A percentile compares a stretch with the other conserved stretches of the same genome.
phyloP scores from a whole-genome alignment of 139 green algal species.

The Prasinococcaceae sp. region DNA sequence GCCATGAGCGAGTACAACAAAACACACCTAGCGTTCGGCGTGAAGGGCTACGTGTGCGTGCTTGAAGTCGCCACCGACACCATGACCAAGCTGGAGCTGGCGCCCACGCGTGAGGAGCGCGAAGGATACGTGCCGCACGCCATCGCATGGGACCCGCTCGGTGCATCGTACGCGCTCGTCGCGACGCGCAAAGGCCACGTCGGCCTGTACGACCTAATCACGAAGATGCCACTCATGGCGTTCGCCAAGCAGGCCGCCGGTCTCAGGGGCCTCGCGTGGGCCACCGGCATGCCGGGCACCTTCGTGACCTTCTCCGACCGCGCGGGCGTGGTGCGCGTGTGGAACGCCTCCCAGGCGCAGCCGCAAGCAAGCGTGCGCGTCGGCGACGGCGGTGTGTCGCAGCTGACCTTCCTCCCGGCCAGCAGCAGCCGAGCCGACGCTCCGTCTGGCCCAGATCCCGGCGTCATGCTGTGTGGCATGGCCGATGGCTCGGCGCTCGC shows the following conservation, averaged over 20 bases:
- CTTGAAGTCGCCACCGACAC: too few species aligned
- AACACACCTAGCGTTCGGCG: too few species aligned
- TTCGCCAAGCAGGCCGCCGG: slow-evolving; percentile 27
- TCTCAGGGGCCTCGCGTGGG: slow-evolving; percentile 17
- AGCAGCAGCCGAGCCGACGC: too few species aligned
- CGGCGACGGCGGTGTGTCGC: too few species aligned
- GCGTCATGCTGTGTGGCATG: too few species aligned
- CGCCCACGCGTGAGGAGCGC: too few species aligned
- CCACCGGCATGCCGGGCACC: slow-evolving; percentile 24
- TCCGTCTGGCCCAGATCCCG: too few species aligned
- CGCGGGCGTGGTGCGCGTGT: slow-evolving; percentile 30
- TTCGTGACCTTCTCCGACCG: slow-evolving; percentile 23
- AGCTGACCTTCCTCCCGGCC: too few species aligned
- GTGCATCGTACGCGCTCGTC: neutral
- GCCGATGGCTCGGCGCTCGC: slow-evolving; percentile 21
- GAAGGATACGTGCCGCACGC: too few species aligned
- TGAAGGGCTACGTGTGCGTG: too few species aligned
- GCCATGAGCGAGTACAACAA: too few species aligned
- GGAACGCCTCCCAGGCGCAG: slow-evolving; percentile 32
- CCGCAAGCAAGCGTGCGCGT: slow-evolving; percentile 5
- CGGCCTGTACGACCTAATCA: neutral
- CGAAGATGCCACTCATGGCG: slow-evolving; percentile 6
- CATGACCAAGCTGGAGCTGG: too few species aligned
- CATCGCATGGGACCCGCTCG: neutral
- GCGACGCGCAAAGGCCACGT: neutral